phyloP scores from a whole-genome alignment of 192 early-diverging fungal genomes.

The Spinellus fusiger region DNA sequence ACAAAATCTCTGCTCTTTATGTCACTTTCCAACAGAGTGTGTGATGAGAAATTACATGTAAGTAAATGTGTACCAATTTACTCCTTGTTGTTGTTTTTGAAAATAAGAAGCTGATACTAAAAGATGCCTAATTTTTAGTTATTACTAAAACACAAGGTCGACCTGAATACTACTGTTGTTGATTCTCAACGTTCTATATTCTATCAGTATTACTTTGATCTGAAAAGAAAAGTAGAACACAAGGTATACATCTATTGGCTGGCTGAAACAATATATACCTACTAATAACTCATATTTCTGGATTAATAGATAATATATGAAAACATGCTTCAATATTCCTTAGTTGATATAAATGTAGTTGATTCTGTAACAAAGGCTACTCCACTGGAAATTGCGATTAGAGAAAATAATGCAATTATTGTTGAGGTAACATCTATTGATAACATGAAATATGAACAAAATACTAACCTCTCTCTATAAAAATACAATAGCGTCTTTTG shows the following conservation, averaged over 20 bases:
- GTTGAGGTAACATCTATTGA: slow-evolving; percentile 22
- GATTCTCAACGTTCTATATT: slow-evolving; percentile 9
- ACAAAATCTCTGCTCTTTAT: background rate
- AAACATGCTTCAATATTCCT: slow-evolving; percentile 2
- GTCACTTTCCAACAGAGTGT: background rate
- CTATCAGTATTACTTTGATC: slow-evolving; percentile 15
- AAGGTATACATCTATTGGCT: background rate
- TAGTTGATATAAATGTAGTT: slow-evolving; percentile 29
- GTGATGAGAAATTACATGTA: background rate
- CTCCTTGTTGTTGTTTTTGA: background rate
- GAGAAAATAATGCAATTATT: slow-evolving; percentile 11
- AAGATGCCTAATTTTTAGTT: slow-evolving; percentile 4
- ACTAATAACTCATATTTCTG: background rate
- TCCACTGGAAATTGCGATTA: slow-evolving; percentile 39
- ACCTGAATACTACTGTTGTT: slow-evolving; percentile 1
- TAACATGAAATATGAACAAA: background rate
- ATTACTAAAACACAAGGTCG: slow-evolving; percentile 13
- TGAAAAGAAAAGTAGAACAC: background rate
- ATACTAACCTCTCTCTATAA: background rate
- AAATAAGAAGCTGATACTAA: background rate
- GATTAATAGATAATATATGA: background rate
- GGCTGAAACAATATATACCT: background rate
- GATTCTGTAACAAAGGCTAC: slow-evolving; percentile 32
- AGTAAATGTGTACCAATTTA: background rate
- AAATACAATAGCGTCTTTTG: slow-evolving; percentile 24